Evolutionary conservation across 2,329 filamentous ascomycete genomes (phyloP), one percentile per base, ranked within the genome.

Genomic region (Rutstroemia sp.): DNA sequence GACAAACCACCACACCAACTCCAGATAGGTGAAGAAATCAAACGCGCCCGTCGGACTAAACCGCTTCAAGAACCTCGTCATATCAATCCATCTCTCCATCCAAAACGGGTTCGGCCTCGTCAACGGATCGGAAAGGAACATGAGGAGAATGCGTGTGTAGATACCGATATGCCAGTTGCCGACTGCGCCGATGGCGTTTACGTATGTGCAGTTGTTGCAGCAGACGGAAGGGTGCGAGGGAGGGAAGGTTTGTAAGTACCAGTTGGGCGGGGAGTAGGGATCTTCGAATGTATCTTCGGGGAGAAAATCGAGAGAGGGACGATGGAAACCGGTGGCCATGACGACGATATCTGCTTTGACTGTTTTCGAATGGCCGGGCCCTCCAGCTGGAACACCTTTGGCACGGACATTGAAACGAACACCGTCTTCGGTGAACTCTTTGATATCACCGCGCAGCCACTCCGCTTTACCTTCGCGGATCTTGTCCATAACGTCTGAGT

Each of bases 121-220:
- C 21, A 92, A 73, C 0, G 89, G 89, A 65, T 95, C 89, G 14
- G 86, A 78, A 54, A 95, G 77, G 68, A 94, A 94, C 88, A 94
- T 92, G 63, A 95, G 80, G 6, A 95, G 75, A 60, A 95, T 87
- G 5, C 90, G 79, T 0, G 89, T 95, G 73, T 94, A 95, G 65
- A 95, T 92, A 4, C 89, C 90, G 47, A 95, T 92, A 66, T 95
- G 89, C 79, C 88, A 92, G 70, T 94, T 92, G 0, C 89, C 87
- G 1, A 94, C 88, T 0, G 86, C 87, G 0, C 88, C 89, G 57
- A 94, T 92, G 4, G 84, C 89, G 54, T 87, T 83, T 56, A 91
- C 76, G 63, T 92, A 95, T n/a, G 61, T 62, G 75, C 86, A 86
- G 72, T 95, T 95, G 72, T 89, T 92, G 60, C 85, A 86, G 61